Base-by-base conservation (phyloP, 1,284 basidiomycete genomes). In the Schizophyllum commune region DNA sequence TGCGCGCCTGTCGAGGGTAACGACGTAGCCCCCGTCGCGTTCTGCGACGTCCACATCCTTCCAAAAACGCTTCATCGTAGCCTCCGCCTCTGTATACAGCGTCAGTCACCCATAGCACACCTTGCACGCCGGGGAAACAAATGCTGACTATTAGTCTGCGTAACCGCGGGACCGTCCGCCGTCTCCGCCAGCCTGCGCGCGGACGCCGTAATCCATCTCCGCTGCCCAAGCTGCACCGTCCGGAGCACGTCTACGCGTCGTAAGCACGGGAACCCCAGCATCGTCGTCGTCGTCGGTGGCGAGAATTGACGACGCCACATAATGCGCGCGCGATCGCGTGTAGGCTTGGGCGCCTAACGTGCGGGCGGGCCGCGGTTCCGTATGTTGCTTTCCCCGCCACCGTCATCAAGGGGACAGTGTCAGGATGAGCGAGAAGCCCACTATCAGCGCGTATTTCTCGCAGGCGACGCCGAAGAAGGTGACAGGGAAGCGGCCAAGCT, bases 61-160 rank as follows among this genome's bases (percentile, higher is more conserved):
- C 95, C 95, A 98, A 72, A 98, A 98, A 32, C 95, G 79, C 64
- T 89, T 88, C 72, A 93, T 77, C 1, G 91, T 92, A 39, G 85
- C 83, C 74, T 96, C 92, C 17, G 92, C 93, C 65, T 89, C 94
- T 96, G 70, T 0, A 61, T 57, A 58, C 27, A 56, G 19, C 59
- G 58, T 63, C n/a, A 66, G 59, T 32, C 5, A 27, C 27, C 27
- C 27, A 62, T 22, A 20, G 22, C 15, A 27, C 34, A 52, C 56
- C 20, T 32, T 53, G 53, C 15, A 53, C 27, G 27, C 27, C 27
- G 5, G 27, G 5, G 27, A 27, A 27, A 27, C 27, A 27, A 27
- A 21, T 32, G 69, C 74, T 65, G 70, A 84, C 85, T 80, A 65
- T 83, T 84, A n/a, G 83, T 84, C 66, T 83, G 82, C 1, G 83